Percentiles rank a stretch among this genome's conserved stretches.
Conservation (phyloP, 495 filamentous ascomycete species). For the Hypoxylon cercidicola region DNA sequence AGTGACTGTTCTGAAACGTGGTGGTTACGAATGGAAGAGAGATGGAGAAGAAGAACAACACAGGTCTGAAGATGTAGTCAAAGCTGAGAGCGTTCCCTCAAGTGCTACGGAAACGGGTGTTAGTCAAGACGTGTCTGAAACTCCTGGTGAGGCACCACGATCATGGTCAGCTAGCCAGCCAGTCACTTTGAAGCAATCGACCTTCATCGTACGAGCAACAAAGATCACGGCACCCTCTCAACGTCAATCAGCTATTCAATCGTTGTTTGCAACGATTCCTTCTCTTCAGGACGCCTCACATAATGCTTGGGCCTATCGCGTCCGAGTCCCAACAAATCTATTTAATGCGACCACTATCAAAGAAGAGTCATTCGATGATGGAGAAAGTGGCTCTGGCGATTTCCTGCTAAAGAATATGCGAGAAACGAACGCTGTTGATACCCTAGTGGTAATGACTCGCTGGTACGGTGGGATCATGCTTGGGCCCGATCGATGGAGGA, state of each 20-base stretch:
- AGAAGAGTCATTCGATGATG: slow-evolving; percentile 93
- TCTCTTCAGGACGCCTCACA: slow-evolving; percentile 59
- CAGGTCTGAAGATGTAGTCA: slow-evolving; percentile 40
- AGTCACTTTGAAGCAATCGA: slow-evolving; percentile 60
- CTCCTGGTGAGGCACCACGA: slow-evolving; percentile 34
- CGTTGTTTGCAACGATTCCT: slow-evolving; percentile 52
- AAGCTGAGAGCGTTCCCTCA: slow-evolving; percentile 19
- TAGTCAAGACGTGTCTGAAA: slow-evolving; percentile 19
- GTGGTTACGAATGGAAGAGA: slow-evolving; percentile 75
- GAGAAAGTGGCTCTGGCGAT: slow-evolving; percentile 86
- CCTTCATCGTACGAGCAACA: slow-evolving; percentile 61
- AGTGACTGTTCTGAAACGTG: slow-evolving; percentile 76
- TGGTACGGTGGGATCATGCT: slow-evolving; percentile 94
- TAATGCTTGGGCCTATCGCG: slow-evolving; percentile 65
- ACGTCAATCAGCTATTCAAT: slow-evolving; percentile 48
- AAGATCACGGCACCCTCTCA: slow-evolving; percentile 51
- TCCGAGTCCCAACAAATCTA: slow-evolving; percentile 42
- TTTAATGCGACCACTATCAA: slow-evolving; percentile 55
- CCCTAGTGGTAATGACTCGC: slow-evolving; percentile 86
- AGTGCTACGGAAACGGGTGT: slow-evolving; percentile 20
- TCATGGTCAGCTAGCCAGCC: slow-evolving; percentile 53
- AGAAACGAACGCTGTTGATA: slow-evolving; percentile 79
- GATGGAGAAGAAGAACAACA: slow-evolving; percentile 47
- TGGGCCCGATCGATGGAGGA: slow-evolving; percentile 79
- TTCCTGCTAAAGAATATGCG: slow-evolving; percentile 83